Percentiles rank a stretch among this genome's conserved stretches.
phyloP scores from a whole-genome alignment of 169 alveolate species.

The Plasmodium inui region DNA sequence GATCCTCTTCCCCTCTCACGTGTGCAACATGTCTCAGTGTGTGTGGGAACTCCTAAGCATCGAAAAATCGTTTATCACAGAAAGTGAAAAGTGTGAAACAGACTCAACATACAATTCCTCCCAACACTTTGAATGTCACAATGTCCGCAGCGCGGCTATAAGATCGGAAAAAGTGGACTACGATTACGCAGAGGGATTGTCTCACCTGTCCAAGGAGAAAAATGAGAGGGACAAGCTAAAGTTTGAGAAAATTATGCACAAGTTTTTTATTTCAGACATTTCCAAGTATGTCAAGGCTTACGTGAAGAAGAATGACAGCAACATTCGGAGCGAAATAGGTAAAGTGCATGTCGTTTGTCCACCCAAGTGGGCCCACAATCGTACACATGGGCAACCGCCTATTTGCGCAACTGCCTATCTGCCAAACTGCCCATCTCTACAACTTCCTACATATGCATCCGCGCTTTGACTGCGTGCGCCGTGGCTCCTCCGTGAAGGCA shows the following conservation, averaged over 20 bases:
- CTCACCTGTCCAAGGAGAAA: conserved; percentile 12
- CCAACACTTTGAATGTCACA: not conserved
- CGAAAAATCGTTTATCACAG: conserved; percentile 37
- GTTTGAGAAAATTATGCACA: conserved; percentile 61
- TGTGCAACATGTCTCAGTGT: conserved; percentile 59
- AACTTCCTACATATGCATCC: not conserved
- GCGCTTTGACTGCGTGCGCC: not conserved
- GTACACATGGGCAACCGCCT: not conserved
- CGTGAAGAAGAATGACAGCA: conserved; percentile 63
- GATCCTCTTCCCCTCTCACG: not conserved
- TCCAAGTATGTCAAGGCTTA: conserved; percentile 67
- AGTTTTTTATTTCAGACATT: conserved; percentile 63
- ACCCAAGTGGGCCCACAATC: not conserved
- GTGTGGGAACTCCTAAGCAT: conserved; percentile 69
- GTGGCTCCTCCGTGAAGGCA: conserved; percentile 10
- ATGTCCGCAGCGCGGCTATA: not conserved
- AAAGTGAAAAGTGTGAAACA: conserved; percentile 4
- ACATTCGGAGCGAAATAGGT: conserved; percentile 66
- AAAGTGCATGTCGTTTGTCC: not conserved
- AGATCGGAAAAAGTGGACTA: conserved; percentile 42
- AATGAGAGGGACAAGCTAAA: conserved; percentile 54
- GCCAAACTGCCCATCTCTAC: not conserved
- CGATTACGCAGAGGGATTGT: conserved; percentile 35
- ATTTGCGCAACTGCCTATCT: not conserved
- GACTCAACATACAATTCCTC: not conserved